These are phyloP conservation scores for Rhynchosporium secalis DNA, from an alignment of 2,329 filamentous ascomycete genomes.

Conservation along the genomic window DNA sequence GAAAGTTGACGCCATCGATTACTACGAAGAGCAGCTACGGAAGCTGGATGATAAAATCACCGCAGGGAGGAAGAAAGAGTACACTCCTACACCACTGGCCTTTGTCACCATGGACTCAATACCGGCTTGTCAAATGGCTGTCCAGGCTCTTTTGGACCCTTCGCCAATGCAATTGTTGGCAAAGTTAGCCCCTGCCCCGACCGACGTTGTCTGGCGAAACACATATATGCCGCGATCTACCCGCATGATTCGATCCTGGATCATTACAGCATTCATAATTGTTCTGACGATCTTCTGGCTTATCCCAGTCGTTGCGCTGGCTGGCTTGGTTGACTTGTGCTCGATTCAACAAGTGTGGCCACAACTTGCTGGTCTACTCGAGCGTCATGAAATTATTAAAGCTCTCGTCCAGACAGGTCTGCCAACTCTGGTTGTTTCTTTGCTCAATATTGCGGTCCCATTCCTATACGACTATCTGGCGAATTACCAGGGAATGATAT, in stretches of 20 bases:
- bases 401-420: constrained; percentile 84
- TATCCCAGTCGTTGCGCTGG: constrained; percentile 75
- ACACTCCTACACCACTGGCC: constrained; percentile 76
- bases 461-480: constrained; percentile 94
- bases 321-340: constrained; percentile 77
- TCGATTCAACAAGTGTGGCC: constrained; percentile 75
- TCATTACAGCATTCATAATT: constrained; percentile 78
- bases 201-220: constrained; percentile 93
- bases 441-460: constrained; percentile 86
- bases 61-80: constrained; percentile 71
- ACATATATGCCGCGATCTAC: constrained; percentile 77
- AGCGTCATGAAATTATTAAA: constrained; percentile 66
- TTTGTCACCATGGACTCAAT: constrained; percentile 98
- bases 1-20: constrained; percentile 87
- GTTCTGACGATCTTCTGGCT: constrained; percentile 88
- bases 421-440: constrained; percentile 79
- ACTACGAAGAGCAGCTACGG: constrained; percentile 85
- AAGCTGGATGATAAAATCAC: constrained; percentile 74
- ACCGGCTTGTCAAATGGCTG: constrained; percentile 89
- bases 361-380: constrained; percentile 64
- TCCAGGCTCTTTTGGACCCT: constrained; percentile 90
- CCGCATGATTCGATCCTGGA: constrained; percentile 78
- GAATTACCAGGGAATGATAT: constrained; percentile 91
- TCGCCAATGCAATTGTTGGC: constrained; percentile 83
- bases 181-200: constrained; percentile 81